phyloP scores from a whole-genome alignment of 1,139 yeast species.

The Diutina pseudorugosa region DNA sequence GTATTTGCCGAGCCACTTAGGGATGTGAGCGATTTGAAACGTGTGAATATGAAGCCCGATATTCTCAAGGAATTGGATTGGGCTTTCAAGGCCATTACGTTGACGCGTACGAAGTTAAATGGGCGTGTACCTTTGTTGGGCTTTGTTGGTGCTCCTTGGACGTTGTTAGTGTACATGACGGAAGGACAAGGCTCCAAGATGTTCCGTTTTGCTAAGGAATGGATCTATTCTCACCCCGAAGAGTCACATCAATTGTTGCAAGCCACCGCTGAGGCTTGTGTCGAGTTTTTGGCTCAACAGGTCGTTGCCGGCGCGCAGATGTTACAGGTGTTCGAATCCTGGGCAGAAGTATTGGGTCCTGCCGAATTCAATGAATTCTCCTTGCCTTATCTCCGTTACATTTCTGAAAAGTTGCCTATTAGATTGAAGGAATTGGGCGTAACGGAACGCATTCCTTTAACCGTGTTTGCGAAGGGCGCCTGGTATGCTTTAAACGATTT shows the following conservation, averaged over 20 bases:
- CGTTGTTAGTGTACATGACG: slow-evolving; percentile 88
- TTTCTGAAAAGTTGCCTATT: slow-evolving; percentile 53
- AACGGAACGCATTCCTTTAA: slow-evolving; percentile 65
- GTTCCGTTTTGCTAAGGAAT: slow-evolving; percentile 83
- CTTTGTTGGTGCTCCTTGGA: slow-evolving; percentile 98
- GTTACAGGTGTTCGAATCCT: slow-evolving; percentile 90
- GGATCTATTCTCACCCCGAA: slow-evolving; percentile 75
- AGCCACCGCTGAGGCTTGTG: slow-evolving; percentile 76
- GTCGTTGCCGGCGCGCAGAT: slow-evolving; percentile 97
- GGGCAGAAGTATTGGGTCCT: slow-evolving; percentile 97
- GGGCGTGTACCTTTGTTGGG: slow-evolving; percentile 94
- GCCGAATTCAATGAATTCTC: slow-evolving; percentile 79
- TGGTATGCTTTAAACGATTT: slow-evolving; percentile 92
- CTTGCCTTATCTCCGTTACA: slow-evolving; percentile 75
- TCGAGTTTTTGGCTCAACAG: slow-evolving; percentile 88
- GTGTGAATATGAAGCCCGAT: slow-evolving; percentile 52
- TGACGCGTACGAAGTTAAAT: slow-evolving; percentile 69
- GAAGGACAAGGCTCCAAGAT: slow-evolving; percentile 95
- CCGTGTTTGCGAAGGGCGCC: slow-evolving; percentile 91
- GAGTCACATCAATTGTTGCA: slow-evolving; percentile 62
- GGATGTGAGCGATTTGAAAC: slow-evolving; percentile 50
- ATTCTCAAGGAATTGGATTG: slow-evolving; percentile 71
- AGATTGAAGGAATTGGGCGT: slow-evolving; percentile 65
- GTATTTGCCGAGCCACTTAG: slow-evolving; percentile 84
- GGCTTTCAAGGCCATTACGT: slow-evolving; percentile 87